phyloP scores from a whole-genome alignment of 768 basidiomycete species.

The Boletus rubroflammeus region DNA sequence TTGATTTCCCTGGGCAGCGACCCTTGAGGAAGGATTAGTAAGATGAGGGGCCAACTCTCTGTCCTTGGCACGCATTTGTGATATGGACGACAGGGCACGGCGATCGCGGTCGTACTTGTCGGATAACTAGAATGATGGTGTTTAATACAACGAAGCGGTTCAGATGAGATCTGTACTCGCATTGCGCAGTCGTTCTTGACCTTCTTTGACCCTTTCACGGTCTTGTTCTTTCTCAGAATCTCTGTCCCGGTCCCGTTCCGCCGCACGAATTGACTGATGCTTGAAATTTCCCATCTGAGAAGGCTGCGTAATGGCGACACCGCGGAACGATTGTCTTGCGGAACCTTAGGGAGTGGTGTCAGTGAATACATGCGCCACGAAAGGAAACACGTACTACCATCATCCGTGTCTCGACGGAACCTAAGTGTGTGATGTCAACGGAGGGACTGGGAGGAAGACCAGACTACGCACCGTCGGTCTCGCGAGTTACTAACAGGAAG shows the following conservation, averaged over 20 bases:
- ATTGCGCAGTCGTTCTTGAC: constrained; percentile 74
- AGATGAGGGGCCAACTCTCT: constrained; percentile 65
- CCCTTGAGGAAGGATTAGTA: constrained; percentile 39
- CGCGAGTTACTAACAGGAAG: constrained; percentile 48
- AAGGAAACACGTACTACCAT: constrained; percentile 49
- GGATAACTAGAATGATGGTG: constrained; percentile 53
- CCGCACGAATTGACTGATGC: constrained; percentile 74
- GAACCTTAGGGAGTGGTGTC: constrained; percentile 41
- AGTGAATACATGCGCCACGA: constrained; percentile 1
- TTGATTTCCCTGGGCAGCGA: constrained; percentile 33
- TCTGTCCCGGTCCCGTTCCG: constrained; percentile 52
- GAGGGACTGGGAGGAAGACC: background rate
- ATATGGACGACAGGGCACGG: constrained; percentile 49
- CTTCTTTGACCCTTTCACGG: constrained; percentile 68
- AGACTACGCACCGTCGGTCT: constrained; percentile 58
- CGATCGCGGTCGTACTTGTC: constrained; percentile 84
- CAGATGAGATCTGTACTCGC: constrained; percentile 33
- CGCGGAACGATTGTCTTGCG: constrained; percentile 65
- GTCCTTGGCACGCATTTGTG: constrained; percentile 58
- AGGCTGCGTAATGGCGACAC: constrained; percentile 62
- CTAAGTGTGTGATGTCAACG: constrained; percentile 36
- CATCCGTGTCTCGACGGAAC: constrained; percentile 74
- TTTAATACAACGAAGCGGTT: constrained; percentile 1
- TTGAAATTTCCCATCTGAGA: constrained; percentile 94
- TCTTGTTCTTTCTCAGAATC: constrained; percentile 48